These are phyloP conservation scores for Colletotrichum sp. DNA, from an alignment of 2,329 filamentous ascomycete genomes.

Conservation along the genomic window DNA sequence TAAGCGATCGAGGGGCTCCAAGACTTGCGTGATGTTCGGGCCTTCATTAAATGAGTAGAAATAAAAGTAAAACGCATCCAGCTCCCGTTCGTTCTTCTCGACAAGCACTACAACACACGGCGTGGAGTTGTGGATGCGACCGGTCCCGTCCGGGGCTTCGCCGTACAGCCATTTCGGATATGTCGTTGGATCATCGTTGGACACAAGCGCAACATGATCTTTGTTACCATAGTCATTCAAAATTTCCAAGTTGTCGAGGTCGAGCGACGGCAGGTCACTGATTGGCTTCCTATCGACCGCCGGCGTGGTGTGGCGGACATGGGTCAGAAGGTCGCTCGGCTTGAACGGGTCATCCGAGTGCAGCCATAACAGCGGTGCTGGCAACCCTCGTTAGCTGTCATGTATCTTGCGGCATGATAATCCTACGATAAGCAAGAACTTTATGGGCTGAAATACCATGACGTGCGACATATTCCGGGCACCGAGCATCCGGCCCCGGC, in stretches of 20 bases:
- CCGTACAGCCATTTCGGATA: slow-evolving; percentile 33
- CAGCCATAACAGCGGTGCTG: slow-evolving; percentile 36
- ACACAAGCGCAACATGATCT: slow-evolving; percentile 27
- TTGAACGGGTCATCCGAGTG: slow-evolving; percentile 35
- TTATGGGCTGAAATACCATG: slow-evolving; percentile 28
- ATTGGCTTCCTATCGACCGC: slow-evolving; percentile 22
- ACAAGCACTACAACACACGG: slow-evolving; percentile 35
- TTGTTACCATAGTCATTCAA: slow-evolving; percentile 25
- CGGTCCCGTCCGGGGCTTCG: slow-evolving; percentile 26
- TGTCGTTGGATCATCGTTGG: slow-evolving; percentile 30
- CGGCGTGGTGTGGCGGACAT: slow-evolving; percentile 33
- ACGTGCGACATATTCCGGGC: slow-evolving; percentile 33
- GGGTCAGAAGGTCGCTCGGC: slow-evolving; percentile 32
- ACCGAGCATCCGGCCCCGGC: background rate
- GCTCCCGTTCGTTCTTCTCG: slow-evolving; percentile 27
- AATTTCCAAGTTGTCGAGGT: slow-evolving; percentile 30
- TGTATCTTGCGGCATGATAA: background rate
- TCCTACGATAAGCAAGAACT: background rate
- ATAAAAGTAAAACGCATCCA: slow-evolving; percentile 39
- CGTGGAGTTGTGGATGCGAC: slow-evolving; percentile 28
- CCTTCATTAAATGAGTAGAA: slow-evolving; percentile 39
- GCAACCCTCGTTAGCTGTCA: background rate
- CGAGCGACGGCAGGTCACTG: slow-evolving; percentile 22
- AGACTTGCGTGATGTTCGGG: slow-evolving; percentile 34
- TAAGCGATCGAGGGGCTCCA: slow-evolving; percentile 31